phyloP scores from a whole-genome alignment of 257 asterid species.

The Capsicum pubescens region DNA sequence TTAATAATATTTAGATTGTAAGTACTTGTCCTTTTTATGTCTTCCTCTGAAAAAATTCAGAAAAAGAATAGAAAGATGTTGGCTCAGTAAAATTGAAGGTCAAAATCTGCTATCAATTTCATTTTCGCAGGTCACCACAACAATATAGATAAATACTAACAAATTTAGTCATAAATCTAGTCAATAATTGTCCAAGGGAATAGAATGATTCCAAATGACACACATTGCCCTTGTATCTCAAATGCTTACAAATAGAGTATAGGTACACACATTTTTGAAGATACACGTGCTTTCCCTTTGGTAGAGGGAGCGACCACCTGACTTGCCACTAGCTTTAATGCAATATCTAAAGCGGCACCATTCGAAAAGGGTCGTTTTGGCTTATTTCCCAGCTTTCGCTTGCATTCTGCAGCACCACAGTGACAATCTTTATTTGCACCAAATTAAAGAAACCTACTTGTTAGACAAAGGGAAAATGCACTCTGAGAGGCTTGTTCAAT shows the following conservation, averaged over 20 bases:
- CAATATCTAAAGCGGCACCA: constrained; percentile 62
- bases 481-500: neutral
- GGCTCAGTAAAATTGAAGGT: constrained; percentile 20
- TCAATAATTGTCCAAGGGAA: neutral
- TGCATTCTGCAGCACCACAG: constrained; percentile 87
- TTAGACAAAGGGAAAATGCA: constrained; percentile 47
- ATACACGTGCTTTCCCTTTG: constrained; percentile 49
- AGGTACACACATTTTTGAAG: constrained; percentile 49
- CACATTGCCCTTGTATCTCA: constrained; percentile 20
- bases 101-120: constrained; percentile 1
- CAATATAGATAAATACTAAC: constrained; percentile 25
- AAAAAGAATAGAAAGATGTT: constrained; percentile 19
- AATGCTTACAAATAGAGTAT: neutral
- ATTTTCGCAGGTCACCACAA: neutral
- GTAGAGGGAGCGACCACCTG: constrained; percentile 47
- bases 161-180: constrained; percentile 10
- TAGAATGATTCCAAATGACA: neutral
- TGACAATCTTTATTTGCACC: constrained; percentile 98
- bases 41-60: constrained; percentile 11
- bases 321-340: constrained; percentile 42
- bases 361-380: constrained; percentile 43
- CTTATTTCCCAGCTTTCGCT: constrained; percentile 85
- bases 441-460: constrained; percentile 91
- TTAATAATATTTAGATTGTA: too few relatives aligned
- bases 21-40: neutral